Evolutionary conservation across 768 basidiomycete species (phyloP).

Genomic region (Suillus placidus): DNA sequence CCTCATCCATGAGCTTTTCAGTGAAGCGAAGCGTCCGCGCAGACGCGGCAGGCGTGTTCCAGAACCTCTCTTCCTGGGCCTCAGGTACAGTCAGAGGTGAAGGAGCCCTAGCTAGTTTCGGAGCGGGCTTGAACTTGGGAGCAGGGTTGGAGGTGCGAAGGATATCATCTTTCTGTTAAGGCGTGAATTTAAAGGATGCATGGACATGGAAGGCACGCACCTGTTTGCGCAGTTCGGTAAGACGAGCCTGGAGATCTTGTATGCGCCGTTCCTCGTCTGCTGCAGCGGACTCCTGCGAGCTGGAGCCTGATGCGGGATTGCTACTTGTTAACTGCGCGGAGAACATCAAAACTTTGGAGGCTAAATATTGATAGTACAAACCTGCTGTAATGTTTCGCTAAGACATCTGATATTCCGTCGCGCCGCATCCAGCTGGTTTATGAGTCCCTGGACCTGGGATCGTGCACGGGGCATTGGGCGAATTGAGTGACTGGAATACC

Average conservation of each 20-base stretch:
- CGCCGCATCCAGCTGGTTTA: constrained; percentile 41
- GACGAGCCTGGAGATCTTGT: constrained; percentile 43
- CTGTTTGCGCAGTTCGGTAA: constrained; percentile 43
- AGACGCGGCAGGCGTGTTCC: constrained; percentile 57
- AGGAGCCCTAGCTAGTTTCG: constrained; percentile 19
- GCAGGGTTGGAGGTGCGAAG: constrained; percentile 27
- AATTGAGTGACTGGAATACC: constrained; percentile 46
- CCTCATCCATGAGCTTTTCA: constrained; percentile 64
- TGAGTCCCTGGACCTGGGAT: constrained; percentile 40
- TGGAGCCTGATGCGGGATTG: constrained; percentile 21
- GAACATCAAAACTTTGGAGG: neutral
- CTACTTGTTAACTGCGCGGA: constrained; percentile 16
- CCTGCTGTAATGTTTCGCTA: constrained; percentile 42
- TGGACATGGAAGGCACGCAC: constrained; percentile 30
- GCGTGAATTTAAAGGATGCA: neutral
- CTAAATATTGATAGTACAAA: constrained; percentile 13
- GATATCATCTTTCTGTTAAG: constrained; percentile 30
- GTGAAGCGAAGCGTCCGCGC: constrained; percentile 65
- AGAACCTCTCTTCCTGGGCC: constrained; percentile 59
- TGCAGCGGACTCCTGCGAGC: constrained; percentile 31
- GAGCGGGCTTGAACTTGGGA: constrained; percentile 19
- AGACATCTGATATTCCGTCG: constrained; percentile 41
- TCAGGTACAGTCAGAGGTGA: constrained; percentile 27
- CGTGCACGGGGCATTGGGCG: constrained; percentile 53
- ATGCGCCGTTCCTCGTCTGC: constrained; percentile 47